Percentiles rank a stretch among this genome's conserved stretches.
phyloP scores from a whole-genome alignment of 192 early-diverging fungal species.

The Coemansia sp. region DNA sequence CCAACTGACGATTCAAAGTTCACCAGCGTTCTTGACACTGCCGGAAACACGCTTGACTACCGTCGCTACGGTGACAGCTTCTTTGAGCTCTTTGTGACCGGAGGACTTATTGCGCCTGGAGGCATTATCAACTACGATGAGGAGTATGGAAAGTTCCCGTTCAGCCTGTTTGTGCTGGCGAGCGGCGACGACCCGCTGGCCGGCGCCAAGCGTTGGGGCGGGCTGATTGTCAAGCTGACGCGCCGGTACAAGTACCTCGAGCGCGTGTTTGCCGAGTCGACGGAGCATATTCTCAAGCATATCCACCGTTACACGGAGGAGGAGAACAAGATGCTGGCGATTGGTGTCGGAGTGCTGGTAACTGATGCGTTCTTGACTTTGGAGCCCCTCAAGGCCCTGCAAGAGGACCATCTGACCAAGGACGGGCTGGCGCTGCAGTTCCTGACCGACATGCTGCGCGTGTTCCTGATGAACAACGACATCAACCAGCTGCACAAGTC shows the following conservation, averaged over 20 bases:
- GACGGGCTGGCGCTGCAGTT: conserved; percentile 84
- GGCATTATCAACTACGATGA: conserved; percentile 62
- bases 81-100: conserved; percentile 91
- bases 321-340: conserved; percentile 78
- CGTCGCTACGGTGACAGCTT: conserved; percentile 93
- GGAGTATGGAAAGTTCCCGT: conserved; percentile 73
- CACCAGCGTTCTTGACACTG: conserved; percentile 71
- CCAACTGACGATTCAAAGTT: conserved; percentile 69
- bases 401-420: conserved; percentile 94
- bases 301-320: conserved; percentile 83
- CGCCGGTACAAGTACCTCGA: conserved; percentile 94
- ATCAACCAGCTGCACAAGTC: conserved; percentile 74
- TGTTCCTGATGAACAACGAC: conserved; percentile 72
- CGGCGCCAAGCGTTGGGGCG: conserved; percentile 72
- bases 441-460: conserved; percentile 77
- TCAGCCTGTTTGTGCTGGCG: conserved; percentile 60
- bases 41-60: conserved; percentile 87
- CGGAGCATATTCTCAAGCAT: conserved; percentile 81
- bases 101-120: conserved; percentile 74
- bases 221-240: conserved; percentile 86
- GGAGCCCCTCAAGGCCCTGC: conserved; percentile 70
- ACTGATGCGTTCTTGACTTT: conserved; percentile 67
- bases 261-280: conserved; percentile 78
- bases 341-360: conserved; percentile 72
- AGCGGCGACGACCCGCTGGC: conserved; percentile 50